A percentile compares a stretch with the other conserved stretches of the same genome.
Evolutionary conservation across 306 rosid species (phyloP).

Genomic region (Fragaria vesca): DNA sequence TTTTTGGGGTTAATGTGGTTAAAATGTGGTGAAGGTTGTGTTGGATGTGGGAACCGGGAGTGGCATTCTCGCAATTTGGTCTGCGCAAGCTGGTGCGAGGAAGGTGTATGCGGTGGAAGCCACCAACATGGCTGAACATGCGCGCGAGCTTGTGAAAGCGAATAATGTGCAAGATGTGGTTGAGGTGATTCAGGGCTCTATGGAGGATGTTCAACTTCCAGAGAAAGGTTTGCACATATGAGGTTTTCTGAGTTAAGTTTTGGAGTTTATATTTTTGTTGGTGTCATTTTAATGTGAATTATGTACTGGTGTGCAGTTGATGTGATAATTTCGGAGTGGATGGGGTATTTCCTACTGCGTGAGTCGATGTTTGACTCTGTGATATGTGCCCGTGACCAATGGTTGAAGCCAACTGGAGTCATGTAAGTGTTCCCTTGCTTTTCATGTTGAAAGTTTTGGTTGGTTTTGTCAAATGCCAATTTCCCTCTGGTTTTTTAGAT

Average conservation of each 20-base stretch:
- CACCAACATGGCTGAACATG: conserved; percentile 94
- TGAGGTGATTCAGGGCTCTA: conserved; percentile 87
- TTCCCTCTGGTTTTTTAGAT: not conserved
- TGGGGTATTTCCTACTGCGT: conserved; percentile 97
- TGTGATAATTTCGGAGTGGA: conserved; percentile 98
- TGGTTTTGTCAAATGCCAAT: conserved; percentile 19
- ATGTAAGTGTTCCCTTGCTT: conserved; percentile 54
- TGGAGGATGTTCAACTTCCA: conserved; percentile 83
- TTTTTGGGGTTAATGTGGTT: conserved; percentile 26
- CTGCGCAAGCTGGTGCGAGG: conserved; percentile 97
- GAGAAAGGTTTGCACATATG: conserved; percentile 70
- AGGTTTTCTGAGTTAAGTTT: not conserved
- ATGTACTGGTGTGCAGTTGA: conserved; percentile 55
- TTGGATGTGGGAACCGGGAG: conserved; percentile 99
- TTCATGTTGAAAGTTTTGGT: conserved; percentile 13
- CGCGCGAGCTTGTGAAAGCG: conserved; percentile 69
- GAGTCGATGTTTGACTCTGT: conserved; percentile 99
- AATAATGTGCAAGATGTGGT: conserved; percentile 66
- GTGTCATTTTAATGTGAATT: not conserved
- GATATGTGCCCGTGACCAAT: conserved; percentile 93
- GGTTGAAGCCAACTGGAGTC: conserved; percentile 97
- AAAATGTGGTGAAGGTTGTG: conserved; percentile 61
- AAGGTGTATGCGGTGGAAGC: conserved; percentile 99
- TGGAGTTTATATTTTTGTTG: not conserved
- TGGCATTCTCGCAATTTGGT: conserved; percentile 98